Evolutionary conservation across 441 rosid genomes (phyloP), one percentile per base, ranked within the genome.

Genomic region (Arabidopsis hybrid): DNA sequence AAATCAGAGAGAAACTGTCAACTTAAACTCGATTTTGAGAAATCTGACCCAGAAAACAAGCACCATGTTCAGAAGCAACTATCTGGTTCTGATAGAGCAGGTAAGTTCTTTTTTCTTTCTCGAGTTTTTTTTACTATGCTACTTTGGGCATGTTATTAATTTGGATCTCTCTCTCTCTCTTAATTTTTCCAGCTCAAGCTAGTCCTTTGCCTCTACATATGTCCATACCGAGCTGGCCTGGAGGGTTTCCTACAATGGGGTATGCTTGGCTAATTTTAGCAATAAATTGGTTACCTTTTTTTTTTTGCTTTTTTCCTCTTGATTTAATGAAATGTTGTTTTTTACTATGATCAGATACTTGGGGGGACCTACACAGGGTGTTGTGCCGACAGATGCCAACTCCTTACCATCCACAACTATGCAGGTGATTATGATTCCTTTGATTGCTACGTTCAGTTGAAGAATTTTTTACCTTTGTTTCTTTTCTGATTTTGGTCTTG

Each of bases 161-260:
- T 47, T 31, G 51, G 46, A 53, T 8, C 10, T 39, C 4, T 68
- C 26, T 21, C 26, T 21, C 26, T 47, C 64, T 55, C 36, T 26
- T 26, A 26, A 26, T 2, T 26, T 26, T 26, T 39, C 18, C 89
- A 92, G 97, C 81, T 77, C 92, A 83, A 83, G 73, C 89, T 32
- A 74, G 60, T 71, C 73, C 94, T 68, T 71, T 85, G n/a, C 81
- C 92, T 73, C 76, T 86, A 62, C 90, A 89, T 7, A 83, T 83
- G 75, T 65, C 87, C 7, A 70, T 89, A 79, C 81, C 94, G 74
- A 79, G 84, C 70, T 92, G 97, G 97, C 87, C 90, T 60, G 92
- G 92, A 47, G 95, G 85, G 59, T 85, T 89, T 85, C 88, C 97
- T 77, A 86, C 88, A 26, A 85, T 92, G 90, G 94, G 97, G 97